Percentiles rank a stretch among this genome's conserved stretches.
Conservation (phyloP, 2,329 filamentous ascomycete species). For the Cladobotryum mycophilum region DNA sequence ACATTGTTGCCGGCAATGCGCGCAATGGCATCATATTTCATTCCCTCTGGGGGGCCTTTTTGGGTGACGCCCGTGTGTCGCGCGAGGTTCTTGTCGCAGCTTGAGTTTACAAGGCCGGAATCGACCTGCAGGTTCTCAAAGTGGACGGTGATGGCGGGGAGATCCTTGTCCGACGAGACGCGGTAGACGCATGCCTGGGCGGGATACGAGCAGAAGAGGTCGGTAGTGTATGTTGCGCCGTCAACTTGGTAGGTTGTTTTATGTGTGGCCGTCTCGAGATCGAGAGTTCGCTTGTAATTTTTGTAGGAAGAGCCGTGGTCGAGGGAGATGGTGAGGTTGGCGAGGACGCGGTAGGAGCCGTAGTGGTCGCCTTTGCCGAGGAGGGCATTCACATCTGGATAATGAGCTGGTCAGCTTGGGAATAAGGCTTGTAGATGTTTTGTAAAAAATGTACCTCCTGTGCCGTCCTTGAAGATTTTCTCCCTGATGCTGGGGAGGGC, state of each 20-base stretch:
- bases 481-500: constrained; percentile 8
- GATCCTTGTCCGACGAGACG: constrained; percentile 4
- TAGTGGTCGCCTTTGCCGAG: constrained; percentile 5
- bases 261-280: constrained; percentile 11
- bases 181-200: constrained; percentile 27
- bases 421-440: neutral
- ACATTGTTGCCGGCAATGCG: neutral
- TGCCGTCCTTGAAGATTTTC: constrained; percentile 11
- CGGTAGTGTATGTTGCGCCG: constrained; percentile 14
- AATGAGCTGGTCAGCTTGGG: neutral
- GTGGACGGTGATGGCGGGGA: constrained; percentile 35
- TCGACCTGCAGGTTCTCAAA: constrained; percentile 36
- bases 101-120: constrained; percentile 21
- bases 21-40: constrained; percentile 36
- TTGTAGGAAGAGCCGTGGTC: constrained; percentile 2
- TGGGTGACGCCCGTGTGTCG: constrained; percentile 33
- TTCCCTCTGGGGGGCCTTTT: constrained; percentile 32
- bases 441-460: constrained; percentile 7
- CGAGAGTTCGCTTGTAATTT: constrained; percentile 11
- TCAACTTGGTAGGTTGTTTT: constrained; percentile 4
- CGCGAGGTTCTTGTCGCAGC: constrained; percentile 23
- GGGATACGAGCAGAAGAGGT: constrained; percentile 38
- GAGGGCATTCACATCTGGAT: constrained; percentile 8
- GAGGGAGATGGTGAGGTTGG: constrained; percentile 12
- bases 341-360: constrained; percentile 11